phyloP scores from a whole-genome alignment of 2,329 filamentous ascomycete species.

The Talaromyces sp. region DNA sequence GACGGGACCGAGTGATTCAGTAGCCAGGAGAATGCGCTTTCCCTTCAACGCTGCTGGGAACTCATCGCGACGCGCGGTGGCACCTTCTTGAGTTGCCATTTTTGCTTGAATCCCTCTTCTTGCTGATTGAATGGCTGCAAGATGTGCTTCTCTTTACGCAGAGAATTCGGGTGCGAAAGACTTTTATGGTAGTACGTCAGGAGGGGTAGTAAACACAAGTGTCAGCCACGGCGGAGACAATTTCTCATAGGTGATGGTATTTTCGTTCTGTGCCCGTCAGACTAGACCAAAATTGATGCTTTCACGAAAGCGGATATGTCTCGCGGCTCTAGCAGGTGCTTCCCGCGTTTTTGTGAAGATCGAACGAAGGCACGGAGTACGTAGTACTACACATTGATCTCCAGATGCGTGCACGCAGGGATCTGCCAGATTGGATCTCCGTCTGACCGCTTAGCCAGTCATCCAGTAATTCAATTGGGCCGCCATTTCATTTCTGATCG shows the following conservation, averaged over 20 bases:
- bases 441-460: neutral
- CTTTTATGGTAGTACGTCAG: neutral
- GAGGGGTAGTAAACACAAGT: slow-evolving; percentile 1
- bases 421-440: slow-evolving; percentile 6
- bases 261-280: neutral
- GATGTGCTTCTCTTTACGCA: neutral
- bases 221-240: neutral
- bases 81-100: slow-evolving; percentile 1
- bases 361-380: neutral
- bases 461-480: neutral
- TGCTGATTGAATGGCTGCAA: neutral
- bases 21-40: slow-evolving; percentile 61
- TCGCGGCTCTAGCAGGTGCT: neutral
- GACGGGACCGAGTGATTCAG: slow-evolving; percentile 66
- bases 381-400: neutral
- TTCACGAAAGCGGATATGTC: neutral
- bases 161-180: neutral
- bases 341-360: neutral
- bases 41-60: slow-evolving; percentile 50
- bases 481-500: neutral
- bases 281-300: neutral
- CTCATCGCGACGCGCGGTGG: slow-evolving; percentile 13
- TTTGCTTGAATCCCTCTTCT: neutral
- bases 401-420: slow-evolving; percentile 7
- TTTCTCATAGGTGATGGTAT: neutral